phyloP scores from a whole-genome alignment of 805 yeast genomes.

The Yamadazyma sp. region DNA sequence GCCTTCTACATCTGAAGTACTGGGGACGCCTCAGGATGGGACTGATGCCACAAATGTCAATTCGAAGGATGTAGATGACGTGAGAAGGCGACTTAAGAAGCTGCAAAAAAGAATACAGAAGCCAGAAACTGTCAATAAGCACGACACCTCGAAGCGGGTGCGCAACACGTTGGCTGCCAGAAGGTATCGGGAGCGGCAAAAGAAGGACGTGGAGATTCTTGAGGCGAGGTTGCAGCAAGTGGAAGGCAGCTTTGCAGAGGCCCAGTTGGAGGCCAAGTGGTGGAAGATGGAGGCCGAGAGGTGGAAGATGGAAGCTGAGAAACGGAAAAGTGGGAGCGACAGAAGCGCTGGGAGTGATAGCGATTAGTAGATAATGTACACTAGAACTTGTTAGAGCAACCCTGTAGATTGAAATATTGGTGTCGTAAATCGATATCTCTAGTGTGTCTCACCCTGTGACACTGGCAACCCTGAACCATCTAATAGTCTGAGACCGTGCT shows the following conservation, averaged over 20 bases:
- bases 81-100: constrained; percentile 4
- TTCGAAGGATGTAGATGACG: constrained; percentile 1
- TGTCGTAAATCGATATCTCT: too few relatives aligned
- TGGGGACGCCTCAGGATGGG: too few relatives aligned
- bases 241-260: constrained; percentile 7
- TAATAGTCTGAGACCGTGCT: too few relatives aligned
- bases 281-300: constrained; percentile 15
- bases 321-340: not conserved
- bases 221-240: constrained; percentile 10
- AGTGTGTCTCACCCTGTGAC: too few relatives aligned
- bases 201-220: constrained; percentile 13
- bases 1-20: too few relatives aligned
- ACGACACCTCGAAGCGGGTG: constrained; percentile 1
- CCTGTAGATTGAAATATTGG: too few relatives aligned
- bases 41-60: too few relatives aligned
- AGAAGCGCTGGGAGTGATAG: too few relatives aligned
- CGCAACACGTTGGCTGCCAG: constrained; percentile 16
- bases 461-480: too few relatives aligned
- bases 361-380: too few relatives aligned
- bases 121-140: not conserved
- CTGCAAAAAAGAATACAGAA: not conserved
- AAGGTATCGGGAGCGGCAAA: constrained; percentile 14
- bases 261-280: constrained; percentile 10
- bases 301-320: constrained; percentile 10
- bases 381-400: too few relatives aligned